A percentile compares a stretch with the other conserved stretches of the same genome.
phyloP scores from a whole-genome alignment of 2,329 filamentous ascomycete genomes.

The Penicillium crustosum region DNA sequence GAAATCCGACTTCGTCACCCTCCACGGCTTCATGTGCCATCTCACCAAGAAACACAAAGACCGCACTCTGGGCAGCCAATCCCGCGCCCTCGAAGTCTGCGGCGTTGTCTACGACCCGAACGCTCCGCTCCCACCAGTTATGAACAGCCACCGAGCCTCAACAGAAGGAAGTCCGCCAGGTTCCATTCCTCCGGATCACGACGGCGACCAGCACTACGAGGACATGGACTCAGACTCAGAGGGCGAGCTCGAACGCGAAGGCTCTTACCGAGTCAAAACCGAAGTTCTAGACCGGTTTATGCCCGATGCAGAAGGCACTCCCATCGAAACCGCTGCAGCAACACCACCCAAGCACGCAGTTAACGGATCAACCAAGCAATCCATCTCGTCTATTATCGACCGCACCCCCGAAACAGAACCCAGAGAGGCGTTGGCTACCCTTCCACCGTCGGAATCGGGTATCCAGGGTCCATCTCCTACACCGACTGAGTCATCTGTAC shows the following conservation, averaged over 20 bases:
- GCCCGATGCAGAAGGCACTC: constrained; percentile 14
- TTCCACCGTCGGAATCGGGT: constrained; percentile 24
- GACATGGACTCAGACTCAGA: constrained; percentile 35
- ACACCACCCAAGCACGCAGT: constrained; percentile 17
- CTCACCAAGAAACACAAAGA: constrained; percentile 46
- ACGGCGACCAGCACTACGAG: constrained; percentile 32
- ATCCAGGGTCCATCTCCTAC: constrained; percentile 18
- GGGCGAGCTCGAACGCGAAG: constrained; percentile 24
- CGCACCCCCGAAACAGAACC: constrained; percentile 29
- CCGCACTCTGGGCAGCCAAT: constrained; percentile 42
- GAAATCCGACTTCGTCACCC: constrained; percentile 43
- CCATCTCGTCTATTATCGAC: constrained; percentile 44
- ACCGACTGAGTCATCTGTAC: constrained; percentile 18
- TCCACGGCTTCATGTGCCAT: constrained; percentile 46
- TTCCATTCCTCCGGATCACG: constrained; percentile 30
- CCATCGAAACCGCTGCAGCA: constrained; percentile 12
- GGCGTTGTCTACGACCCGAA: constrained; percentile 41
- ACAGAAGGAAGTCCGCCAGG: constrained; percentile 38
- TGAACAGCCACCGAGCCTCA: constrained; percentile 34
- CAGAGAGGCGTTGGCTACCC: constrained; percentile 24
- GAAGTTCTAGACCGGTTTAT: constrained; percentile 29
- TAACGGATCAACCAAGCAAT: constrained; percentile 39
- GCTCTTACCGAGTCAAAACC: constrained; percentile 30
- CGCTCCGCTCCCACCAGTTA: constrained; percentile 37
- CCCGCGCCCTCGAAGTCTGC: constrained; percentile 41